A percentile compares a stretch with the other conserved stretches of the same genome.
These are phyloP conservation scores for Blastocystis sp. DNA, from an alignment of 352 stramenopile species.

Conservation along the genomic window DNA sequence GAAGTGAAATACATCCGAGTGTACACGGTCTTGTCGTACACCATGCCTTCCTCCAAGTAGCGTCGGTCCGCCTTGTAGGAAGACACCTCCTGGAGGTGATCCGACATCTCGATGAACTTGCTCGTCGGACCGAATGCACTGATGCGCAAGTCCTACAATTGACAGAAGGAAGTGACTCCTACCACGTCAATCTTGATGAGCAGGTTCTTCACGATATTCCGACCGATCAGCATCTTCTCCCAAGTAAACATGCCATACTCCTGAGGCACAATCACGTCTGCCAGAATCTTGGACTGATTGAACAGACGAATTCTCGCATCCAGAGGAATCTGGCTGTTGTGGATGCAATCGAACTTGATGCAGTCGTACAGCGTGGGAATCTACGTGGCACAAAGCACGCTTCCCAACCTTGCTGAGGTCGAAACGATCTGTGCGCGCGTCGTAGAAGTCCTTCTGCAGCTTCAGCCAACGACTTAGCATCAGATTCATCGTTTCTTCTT, in stretches of 20 bases:
- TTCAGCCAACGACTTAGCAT: slow-evolving; percentile 73
- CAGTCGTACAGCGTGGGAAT: slow-evolving; percentile 95
- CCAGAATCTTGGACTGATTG: slow-evolving; percentile 53
- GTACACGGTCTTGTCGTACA: slow-evolving; percentile 70
- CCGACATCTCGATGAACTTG: slow-evolving; percentile 51
- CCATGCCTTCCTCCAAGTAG: slow-evolving; percentile 16
- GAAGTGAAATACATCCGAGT: slow-evolving; percentile 98
- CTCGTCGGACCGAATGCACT: slow-evolving; percentile 15
- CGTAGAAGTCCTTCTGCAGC: slow-evolving; percentile 85
- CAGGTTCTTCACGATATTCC: slow-evolving; percentile 85
- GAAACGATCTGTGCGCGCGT: slow-evolving; percentile 68
- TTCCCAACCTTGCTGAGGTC: slow-evolving; percentile 65
- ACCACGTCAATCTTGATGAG: slow-evolving; percentile 87
- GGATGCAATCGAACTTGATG: slow-evolving; percentile 90
- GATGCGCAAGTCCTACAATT: slow-evolving; percentile 29
- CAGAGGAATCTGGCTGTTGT: slow-evolving; percentile 76
- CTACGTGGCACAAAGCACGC: slow-evolving; percentile 71
- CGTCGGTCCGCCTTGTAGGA: slow-evolving; percentile 35
- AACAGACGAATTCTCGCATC: slow-evolving; percentile 14
- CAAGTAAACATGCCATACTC: slow-evolving; percentile 64
- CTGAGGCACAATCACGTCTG: slow-evolving; percentile 88
- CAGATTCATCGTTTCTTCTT: slow-evolving; percentile 57
- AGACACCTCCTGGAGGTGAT: slow-evolving; percentile 40
- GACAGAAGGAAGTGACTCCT: background rate
- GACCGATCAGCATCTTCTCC: slow-evolving; percentile 86